Percentiles rank a stretch among this genome's conserved stretches.
Conservation (phyloP, 192 early-diverging fungal genomes). For the Coemansia sp. region DNA sequence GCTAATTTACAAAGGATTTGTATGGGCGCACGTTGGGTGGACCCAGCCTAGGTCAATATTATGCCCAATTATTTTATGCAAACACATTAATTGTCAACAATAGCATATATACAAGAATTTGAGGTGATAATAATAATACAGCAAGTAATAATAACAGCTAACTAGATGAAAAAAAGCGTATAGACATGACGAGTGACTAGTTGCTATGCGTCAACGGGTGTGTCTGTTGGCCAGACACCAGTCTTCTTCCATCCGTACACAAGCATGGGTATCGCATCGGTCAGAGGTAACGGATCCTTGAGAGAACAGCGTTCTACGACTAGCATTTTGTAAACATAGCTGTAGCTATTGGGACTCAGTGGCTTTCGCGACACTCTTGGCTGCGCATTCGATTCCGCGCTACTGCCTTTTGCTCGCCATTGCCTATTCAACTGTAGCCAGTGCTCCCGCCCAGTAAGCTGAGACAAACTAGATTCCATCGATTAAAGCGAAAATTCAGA, state of each 20-base stretch:
- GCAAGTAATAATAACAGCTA: neutral
- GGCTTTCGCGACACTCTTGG: constrained; percentile 5
- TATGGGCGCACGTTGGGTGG: neutral
- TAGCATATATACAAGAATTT: neutral
- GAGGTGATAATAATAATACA: neutral
- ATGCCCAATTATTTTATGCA: neutral
- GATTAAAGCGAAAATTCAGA: neutral
- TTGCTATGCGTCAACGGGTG: neutral
- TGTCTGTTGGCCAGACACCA: constrained; percentile 40
- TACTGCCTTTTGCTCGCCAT: constrained; percentile 20
- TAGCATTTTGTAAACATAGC: constrained; percentile 28
- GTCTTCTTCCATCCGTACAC: constrained; percentile 43
- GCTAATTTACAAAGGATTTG: neutral
- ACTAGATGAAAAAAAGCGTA: neutral
- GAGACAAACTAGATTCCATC: constrained; percentile 11
- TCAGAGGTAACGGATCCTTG: constrained; percentile 34
- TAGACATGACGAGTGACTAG: neutral
- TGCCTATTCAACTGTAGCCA: constrained; percentile 38
- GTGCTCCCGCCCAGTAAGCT: constrained; percentile 19
- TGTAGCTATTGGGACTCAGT: constrained; percentile 26
- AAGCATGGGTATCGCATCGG: constrained; percentile 36
- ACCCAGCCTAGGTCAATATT: neutral
- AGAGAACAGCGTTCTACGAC: constrained; percentile 29
- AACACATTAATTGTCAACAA: neutral
- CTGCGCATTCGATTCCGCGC: neutral